A percentile compares a stretch with the other conserved stretches of the same genome.
Evolutionary conservation across 2,329 filamentous ascomycete species (phyloP).

Genomic region (Ramichloridium luteum): DNA sequence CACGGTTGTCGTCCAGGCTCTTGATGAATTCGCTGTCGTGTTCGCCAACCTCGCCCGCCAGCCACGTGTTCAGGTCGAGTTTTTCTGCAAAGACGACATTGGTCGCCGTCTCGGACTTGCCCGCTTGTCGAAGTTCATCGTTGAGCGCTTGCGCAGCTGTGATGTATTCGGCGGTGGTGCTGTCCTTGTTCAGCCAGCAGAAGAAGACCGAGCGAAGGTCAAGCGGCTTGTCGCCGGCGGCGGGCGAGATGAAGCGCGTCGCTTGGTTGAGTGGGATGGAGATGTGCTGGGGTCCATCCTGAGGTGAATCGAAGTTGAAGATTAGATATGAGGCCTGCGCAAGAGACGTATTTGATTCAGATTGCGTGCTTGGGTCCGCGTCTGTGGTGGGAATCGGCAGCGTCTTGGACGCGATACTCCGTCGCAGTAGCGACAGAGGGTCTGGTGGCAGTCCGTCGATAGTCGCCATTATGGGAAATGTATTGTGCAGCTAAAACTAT

Average conservation of each 20-base stretch:
- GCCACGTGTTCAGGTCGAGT: slow-evolving; percentile 82
- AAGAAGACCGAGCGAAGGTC: slow-evolving; percentile 94
- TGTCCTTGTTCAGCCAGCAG: slow-evolving; percentile 87
- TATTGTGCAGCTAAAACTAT: too few relatives aligned
- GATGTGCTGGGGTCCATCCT: slow-evolving; percentile 42
- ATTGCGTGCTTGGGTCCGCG: slow-evolving; percentile 48
- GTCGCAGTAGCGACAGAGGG: slow-evolving; percentile 70
- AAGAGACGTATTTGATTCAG: slow-evolving; percentile 50
- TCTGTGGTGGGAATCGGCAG: slow-evolving; percentile 63
- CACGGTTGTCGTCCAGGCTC: slow-evolving; percentile 55
- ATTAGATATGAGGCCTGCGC: slow-evolving; percentile 58
- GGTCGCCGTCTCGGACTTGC: slow-evolving; percentile 57
- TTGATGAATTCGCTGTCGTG: slow-evolving; percentile 80
- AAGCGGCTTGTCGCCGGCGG: slow-evolving; percentile 15
- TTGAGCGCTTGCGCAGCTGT: slow-evolving; percentile 69
- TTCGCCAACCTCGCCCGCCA: slow-evolving; percentile 79
- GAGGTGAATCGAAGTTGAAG: slow-evolving; percentile 23
- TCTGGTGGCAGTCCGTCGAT: slow-evolving; percentile 40
- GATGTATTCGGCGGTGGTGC: slow-evolving; percentile 83
- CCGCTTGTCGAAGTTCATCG: slow-evolving; percentile 48
- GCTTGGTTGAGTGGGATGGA: slow-evolving; percentile 38
- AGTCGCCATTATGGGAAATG: slow-evolving; percentile 43
- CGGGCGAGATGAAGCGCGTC: slow-evolving; percentile 78
- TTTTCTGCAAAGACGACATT: slow-evolving; percentile 87
- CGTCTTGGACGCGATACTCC: slow-evolving; percentile 60